These are phyloP conservation scores for Tuber borchii DNA, from an alignment of 495 filamentous ascomycete genomes.

Conservation along the genomic window DNA sequence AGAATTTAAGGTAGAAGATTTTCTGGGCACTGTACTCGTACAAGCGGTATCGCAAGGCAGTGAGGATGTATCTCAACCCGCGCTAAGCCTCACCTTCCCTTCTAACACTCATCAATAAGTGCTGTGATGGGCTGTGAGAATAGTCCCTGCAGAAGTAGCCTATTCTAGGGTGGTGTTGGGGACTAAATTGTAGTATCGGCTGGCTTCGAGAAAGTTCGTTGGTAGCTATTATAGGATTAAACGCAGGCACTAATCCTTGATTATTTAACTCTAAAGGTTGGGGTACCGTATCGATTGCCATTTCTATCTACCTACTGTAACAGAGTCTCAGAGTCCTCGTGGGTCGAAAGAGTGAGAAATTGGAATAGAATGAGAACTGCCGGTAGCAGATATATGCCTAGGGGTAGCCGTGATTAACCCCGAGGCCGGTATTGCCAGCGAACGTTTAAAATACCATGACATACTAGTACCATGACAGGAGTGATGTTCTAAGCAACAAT, in stretches of 20 bases:
- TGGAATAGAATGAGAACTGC: not conserved
- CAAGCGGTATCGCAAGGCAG: not conserved
- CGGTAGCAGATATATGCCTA: not conserved
- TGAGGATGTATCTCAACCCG: not conserved
- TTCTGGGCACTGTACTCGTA: not conserved
- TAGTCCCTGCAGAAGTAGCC: not conserved
- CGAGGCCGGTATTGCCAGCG: not conserved
- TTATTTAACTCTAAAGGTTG: not conserved
- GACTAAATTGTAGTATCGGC: not conserved
- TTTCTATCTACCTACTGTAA: not conserved
- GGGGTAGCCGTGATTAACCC: not conserved
- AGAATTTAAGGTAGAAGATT: too few species aligned
- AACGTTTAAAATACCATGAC: too few species aligned
- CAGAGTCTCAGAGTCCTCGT: not conserved
- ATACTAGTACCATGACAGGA: too few species aligned
- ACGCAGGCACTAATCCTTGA: not conserved
- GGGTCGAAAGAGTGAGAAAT: not conserved
- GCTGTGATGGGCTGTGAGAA: not conserved
- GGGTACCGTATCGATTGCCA: not conserved
- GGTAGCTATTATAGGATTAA: not conserved
- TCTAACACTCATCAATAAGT: not conserved
- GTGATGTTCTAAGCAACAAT: too few species aligned
- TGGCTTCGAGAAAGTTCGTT: not conserved
- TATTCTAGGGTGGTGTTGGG: not conserved
- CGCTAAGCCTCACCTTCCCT: not conserved